Evolutionary conservation across 2,329 filamentous ascomycete genomes (phyloP), one percentile per base, ranked within the genome.

Genomic region (Pseudogymnoascus pannorum): DNA sequence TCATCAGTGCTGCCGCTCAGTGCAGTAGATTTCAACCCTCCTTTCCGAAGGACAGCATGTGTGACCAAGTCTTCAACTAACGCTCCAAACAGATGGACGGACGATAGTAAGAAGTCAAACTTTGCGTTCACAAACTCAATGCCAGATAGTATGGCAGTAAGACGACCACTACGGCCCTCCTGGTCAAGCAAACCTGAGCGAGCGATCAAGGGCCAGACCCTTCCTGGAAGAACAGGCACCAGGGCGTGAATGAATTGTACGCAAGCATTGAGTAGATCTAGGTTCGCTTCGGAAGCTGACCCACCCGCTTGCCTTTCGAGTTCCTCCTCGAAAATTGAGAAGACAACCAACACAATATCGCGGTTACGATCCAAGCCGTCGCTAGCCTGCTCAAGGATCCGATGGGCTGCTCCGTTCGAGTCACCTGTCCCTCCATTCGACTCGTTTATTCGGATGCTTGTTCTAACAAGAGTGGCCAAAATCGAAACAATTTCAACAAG

Each of bases 171-270:
- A 64, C 87, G 87, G 8, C 89, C 87, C 66, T 91, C 87, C 5
- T 86, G 83, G 67, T 89, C 88, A 51, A 99, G 79, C 16, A 99
- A 78, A 64, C 87, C 85, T 72, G 91, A 95, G 62, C 91, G 86
- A 3, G 87, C 85, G 68, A 99, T 81, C 72, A 93, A 90, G 3
- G 93, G 92, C 92, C 94, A 97, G 5, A 96, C 86, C 63, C 92
- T 82, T 61, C 88, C 89, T 0, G 94, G 93, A 59, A 88, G 84
- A n/a, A 88, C 68, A 8, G 81, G 79, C 24, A 94, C 74, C 16
- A 95, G 77, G 2, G 87, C 85, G 66, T 88, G 83, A 36, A 96
- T 77, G 69, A 97, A 97, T 60, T 91, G 87, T 20, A 92, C 75
- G 71, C 91, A 96, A 22, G 89, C 85, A 9, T 79, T 77, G 61